Percentiles rank a stretch among this genome's conserved stretches.
Evolutionary conservation across 2,329 filamentous ascomycete genomes (phyloP).

Genomic region (Simplicillium sp.): DNA sequence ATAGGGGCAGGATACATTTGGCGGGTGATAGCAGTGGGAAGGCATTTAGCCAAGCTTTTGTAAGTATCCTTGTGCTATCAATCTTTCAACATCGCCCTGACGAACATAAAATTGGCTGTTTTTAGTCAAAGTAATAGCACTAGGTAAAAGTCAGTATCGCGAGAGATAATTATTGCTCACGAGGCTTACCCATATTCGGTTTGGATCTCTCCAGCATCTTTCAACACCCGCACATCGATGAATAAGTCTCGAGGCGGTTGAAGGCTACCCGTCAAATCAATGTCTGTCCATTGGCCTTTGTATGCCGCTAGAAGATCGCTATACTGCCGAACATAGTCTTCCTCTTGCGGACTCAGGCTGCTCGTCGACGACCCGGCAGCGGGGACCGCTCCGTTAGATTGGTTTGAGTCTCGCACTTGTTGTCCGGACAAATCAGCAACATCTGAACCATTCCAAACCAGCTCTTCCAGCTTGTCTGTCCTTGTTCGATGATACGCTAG

Average conservation of each 20-base stretch:
- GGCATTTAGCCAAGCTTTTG: constrained; percentile 58
- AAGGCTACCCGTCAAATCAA: constrained; percentile 87
- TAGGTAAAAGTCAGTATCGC: constrained; percentile 23
- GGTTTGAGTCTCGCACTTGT: constrained; percentile 33
- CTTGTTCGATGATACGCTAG: constrained; percentile 89
- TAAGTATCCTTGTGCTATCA: constrained; percentile 91
- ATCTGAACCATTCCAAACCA: constrained; percentile 86
- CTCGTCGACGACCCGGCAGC: constrained; percentile 49
- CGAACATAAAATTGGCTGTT: constrained; percentile 98
- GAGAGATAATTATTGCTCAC: not conserved
- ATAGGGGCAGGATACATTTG: no score
- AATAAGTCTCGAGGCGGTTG: constrained; percentile 94
- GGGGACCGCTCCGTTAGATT: constrained; percentile 18
- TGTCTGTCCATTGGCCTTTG: constrained; percentile 97
- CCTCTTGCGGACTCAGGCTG: constrained; percentile 88
- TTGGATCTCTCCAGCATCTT: constrained; percentile 96
- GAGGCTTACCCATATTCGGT: constrained; percentile 86
- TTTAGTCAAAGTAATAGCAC: constrained; percentile 90
- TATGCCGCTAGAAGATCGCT: constrained; percentile 88
- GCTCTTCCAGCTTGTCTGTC: constrained; percentile 83
- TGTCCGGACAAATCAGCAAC: constrained; percentile 61
- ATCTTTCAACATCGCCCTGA: constrained; percentile 86
- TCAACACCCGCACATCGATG: constrained; percentile 91
- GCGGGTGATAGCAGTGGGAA: no score
- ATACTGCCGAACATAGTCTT: constrained; percentile 91